phyloP scores from a whole-genome alignment of 441 rosid genomes.

The Cnidoscolus chayamansa region DNA sequence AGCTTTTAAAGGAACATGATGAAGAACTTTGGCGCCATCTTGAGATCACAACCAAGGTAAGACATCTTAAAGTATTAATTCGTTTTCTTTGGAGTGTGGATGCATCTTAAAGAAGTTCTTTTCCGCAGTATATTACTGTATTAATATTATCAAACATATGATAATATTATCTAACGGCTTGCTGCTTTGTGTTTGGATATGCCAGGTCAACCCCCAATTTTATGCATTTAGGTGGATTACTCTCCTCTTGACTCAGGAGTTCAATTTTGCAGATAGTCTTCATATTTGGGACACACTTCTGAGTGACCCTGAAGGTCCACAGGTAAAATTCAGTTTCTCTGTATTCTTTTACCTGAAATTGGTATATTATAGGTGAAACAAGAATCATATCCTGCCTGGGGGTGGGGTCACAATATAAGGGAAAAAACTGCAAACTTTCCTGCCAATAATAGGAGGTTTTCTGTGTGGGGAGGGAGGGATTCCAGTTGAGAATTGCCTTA shows the following conservation, averaged over 20 bases:
- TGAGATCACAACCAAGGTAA: conserved; percentile 91
- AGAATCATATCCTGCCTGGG: not conserved
- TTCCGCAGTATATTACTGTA: not conserved
- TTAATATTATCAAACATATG: not conserved
- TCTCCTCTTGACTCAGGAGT: conserved; percentile 89
- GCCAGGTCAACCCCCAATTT: conserved; percentile 94
- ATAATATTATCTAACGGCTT: conserved; percentile 17
- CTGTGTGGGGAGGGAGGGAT: too few relatives aligned
- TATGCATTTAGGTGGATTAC: conserved; percentile 99
- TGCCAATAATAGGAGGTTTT: not conserved
- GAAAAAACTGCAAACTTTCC: not conserved
- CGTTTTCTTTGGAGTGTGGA: not conserved
- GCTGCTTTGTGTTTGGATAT: conserved; percentile 23
- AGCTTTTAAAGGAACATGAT: conserved; percentile 83
- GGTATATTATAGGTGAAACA: not conserved
- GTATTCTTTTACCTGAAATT: conserved; percentile 5
- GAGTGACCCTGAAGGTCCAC: conserved; percentile 92
- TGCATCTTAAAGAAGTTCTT: not conserved
- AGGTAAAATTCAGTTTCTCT: conserved; percentile 43
- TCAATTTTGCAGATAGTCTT: conserved; percentile 80
- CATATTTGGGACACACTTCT: conserved; percentile 97
- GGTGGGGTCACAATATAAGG: not conserved
- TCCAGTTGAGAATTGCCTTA: too few relatives aligned
- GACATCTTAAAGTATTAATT: conserved; percentile 19
- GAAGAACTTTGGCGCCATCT: conserved; percentile 99